Evolutionary conservation across 208 protist species (phyloP).

Genomic region (Leishmania aethiopica): DNA sequence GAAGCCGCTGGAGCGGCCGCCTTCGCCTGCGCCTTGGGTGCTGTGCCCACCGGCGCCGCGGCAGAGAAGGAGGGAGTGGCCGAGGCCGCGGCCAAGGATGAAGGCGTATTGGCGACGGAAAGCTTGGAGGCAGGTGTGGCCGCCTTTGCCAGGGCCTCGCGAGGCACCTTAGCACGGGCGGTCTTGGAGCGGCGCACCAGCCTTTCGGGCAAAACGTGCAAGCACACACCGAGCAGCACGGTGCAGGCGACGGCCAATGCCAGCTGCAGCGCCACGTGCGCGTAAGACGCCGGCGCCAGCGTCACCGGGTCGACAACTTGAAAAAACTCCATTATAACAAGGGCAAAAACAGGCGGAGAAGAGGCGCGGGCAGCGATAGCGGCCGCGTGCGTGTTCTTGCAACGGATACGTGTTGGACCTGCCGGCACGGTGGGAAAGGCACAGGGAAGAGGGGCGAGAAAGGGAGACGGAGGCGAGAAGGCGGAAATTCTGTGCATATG

Average conservation of each 20-base stretch:
- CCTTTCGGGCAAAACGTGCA: slow-evolving; percentile 27
- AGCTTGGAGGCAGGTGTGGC: not conserved
- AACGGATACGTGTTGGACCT: not conserved
- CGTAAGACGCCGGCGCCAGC: slow-evolving; percentile 5
- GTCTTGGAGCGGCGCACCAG: slow-evolving; percentile 21
- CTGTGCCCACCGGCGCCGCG: not conserved
- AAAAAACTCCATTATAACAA: slow-evolving; percentile 39
- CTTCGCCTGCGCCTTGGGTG: not conserved
- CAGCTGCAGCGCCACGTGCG: slow-evolving; percentile 27
- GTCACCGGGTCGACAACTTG: slow-evolving; percentile 30
- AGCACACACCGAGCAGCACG: slow-evolving; percentile 29
- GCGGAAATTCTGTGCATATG: not conserved
- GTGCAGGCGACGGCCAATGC: slow-evolving; percentile 9
- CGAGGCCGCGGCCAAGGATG: not conserved
- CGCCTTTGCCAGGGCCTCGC: not conserved
- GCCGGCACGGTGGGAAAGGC: not conserved
- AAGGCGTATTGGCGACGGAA: not conserved
- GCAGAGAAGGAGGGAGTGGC: not conserved
- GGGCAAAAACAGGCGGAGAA: not conserved
- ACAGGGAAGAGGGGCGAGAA: not conserved
- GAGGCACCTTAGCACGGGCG: not conserved
- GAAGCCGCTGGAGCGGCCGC: not conserved
- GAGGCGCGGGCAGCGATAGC: not conserved
- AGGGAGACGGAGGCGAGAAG: not conserved
- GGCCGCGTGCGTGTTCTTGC: not conserved